A percentile compares a stretch with the other conserved stretches of the same genome.
phyloP scores from a whole-genome alignment of 192 early-diverging fungal species.

The Coemansia sp. region DNA sequence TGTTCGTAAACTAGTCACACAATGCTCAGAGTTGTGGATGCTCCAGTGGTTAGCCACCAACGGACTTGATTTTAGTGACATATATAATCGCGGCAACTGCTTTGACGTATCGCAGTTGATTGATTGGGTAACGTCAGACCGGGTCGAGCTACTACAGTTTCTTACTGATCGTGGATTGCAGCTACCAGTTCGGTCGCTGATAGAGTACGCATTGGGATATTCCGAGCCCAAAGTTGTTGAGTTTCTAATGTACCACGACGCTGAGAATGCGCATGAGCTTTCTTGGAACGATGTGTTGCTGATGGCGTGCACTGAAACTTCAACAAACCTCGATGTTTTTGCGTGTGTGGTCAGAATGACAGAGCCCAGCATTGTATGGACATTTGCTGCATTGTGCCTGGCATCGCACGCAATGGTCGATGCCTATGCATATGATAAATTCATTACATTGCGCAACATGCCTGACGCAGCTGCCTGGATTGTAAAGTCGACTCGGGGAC shows the following conservation, averaged over 20 bases:
- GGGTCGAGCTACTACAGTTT: constrained; percentile 26
- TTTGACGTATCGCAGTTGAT: constrained; percentile 28
- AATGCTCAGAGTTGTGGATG: constrained; percentile 13
- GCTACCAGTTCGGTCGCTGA: constrained; percentile 29
- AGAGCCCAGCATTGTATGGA: constrained; percentile 37
- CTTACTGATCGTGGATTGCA: constrained; percentile 8
- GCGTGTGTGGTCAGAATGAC: constrained; percentile 22
- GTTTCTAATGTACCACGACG: constrained; percentile 24
- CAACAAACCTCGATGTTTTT: constrained; percentile 30
- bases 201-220: constrained; percentile 35
- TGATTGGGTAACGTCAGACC: constrained; percentile 23
- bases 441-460: constrained; percentile 24
- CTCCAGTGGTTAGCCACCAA: constrained; percentile 26
- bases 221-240: constrained; percentile 19
- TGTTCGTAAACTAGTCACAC: constrained; percentile 13
- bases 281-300: constrained; percentile 43
- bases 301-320: constrained; percentile 37
- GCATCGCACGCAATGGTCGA: constrained; percentile 38
- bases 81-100: constrained; percentile 16
- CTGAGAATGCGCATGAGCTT: constrained; percentile 10
- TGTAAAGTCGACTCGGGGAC: constrained; percentile 17
- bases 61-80: constrained; percentile 11
- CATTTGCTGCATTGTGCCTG: constrained; percentile 38
- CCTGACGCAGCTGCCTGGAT: constrained; percentile 28
- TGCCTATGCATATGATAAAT: constrained; percentile 28